A percentile compares a stretch with the other conserved stretches of the same genome.
Conservation (phyloP, 495 filamentous ascomycete genomes). For the Penicillium dipodomyicola region DNA sequence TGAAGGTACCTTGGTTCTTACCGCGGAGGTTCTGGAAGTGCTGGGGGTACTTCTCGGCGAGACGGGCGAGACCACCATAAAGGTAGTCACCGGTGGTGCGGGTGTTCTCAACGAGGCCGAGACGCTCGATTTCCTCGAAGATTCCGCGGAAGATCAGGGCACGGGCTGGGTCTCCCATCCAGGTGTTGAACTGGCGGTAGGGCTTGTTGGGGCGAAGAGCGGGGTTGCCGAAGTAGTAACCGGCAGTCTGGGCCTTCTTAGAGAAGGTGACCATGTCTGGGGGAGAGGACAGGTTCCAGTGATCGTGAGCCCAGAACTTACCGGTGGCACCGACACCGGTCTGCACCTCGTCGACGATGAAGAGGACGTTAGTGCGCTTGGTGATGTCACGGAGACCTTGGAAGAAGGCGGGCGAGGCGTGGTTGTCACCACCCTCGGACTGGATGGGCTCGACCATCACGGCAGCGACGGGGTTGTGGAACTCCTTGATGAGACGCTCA, state of each 20-base stretch:
- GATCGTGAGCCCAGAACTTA: constrained; percentile 98
- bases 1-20: constrained; percentile 93
- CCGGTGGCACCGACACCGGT: constrained; percentile 91
- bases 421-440: constrained; percentile 98
- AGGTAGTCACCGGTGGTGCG: constrained; percentile 81
- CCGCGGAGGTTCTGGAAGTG: constrained; percentile 89
- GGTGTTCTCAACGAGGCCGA: constrained; percentile 78
- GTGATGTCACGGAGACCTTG: constrained; percentile 81
- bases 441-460: constrained; percentile 95
- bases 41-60: constrained; percentile 73
- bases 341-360: constrained; percentile 99
- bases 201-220: constrained; percentile 93
- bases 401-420: constrained; percentile 94
- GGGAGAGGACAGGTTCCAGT: constrained; percentile 81
- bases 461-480: constrained; percentile 83
- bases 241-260: constrained; percentile 98
- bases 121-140: constrained; percentile 79
- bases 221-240: constrained; percentile 91
- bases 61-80: constrained; percentile 63
- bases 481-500: constrained; percentile 80
- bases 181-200: constrained; percentile 99
- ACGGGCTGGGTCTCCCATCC: constrained; percentile 96
- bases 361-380: constrained; percentile 77
- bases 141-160: constrained; percentile 92
- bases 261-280: constrained; percentile 99